These are phyloP conservation scores for Colletotrichum cordylinicola DNA, from an alignment of 2,329 filamentous ascomycete species.

Conservation along the genomic window DNA sequence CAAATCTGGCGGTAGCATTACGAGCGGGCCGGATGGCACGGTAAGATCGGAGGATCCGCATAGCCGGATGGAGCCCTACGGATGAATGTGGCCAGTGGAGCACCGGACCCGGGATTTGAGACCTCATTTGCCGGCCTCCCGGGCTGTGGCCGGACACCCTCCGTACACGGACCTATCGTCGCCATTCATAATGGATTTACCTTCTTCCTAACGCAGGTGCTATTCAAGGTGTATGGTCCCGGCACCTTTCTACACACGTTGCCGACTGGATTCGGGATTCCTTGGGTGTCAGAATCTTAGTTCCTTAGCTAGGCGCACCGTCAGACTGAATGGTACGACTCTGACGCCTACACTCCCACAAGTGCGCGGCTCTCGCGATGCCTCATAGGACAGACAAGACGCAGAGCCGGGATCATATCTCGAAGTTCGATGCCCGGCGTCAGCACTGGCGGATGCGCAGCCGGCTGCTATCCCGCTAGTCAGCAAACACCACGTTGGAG, in stretches of 20 bases:
- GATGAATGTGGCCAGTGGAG: not conserved
- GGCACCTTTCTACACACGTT: not conserved
- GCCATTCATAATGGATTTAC: not conserved
- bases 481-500: not conserved
- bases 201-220: not conserved
- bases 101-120: not conserved
- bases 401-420: not conserved
- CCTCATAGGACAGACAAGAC: not conserved
- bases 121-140: not conserved
- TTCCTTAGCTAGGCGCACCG: not conserved
- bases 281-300: not conserved
- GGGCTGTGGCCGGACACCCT: not conserved
- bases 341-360: not conserved
- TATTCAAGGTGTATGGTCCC: not conserved
- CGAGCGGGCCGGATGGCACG: not conserved
- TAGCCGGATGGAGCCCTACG: not conserved
- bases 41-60: not conserved
- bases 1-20: not conserved
- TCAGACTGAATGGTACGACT: conserved; percentile 11
- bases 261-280: not conserved
- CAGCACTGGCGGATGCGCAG: not conserved
- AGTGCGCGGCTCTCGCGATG: not conserved
- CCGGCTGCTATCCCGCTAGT: not conserved
- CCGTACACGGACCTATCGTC: not conserved
- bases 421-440: not conserved